These are phyloP conservation scores for Malassezia japonica DNA, from an alignment of 1,284 basidiomycete species.

Conservation along the genomic window DNA sequence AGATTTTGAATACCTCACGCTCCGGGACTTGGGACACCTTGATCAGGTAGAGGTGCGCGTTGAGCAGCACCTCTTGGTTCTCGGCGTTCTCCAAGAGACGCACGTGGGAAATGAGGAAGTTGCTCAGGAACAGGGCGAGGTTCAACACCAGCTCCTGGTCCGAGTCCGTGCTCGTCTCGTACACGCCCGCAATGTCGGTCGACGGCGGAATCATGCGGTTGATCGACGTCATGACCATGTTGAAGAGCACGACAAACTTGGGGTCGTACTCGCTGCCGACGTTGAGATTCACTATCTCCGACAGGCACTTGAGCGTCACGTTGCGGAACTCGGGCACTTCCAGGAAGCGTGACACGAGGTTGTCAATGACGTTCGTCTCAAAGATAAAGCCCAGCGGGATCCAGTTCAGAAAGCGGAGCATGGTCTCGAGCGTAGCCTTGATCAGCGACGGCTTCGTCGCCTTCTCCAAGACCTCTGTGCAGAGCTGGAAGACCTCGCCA, in stretches of 20 bases:
- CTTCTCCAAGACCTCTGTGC: constrained; percentile 79
- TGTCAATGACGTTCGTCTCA: constrained; percentile 94
- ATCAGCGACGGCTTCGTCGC: constrained; percentile 94
- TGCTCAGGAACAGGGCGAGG: constrained; percentile 88
- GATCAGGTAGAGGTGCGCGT: constrained; percentile 88
- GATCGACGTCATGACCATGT: constrained; percentile 53
- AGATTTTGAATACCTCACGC: constrained; percentile 98
- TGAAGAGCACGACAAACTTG: constrained; percentile 95
- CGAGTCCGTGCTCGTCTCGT: constrained; percentile 76
- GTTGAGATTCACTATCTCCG: constrained; percentile 75
- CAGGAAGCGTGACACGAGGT: constrained; percentile 80
- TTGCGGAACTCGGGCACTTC: constrained; percentile 96
- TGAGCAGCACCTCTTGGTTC: constrained; percentile 75
- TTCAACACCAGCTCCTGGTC: constrained; percentile 97
- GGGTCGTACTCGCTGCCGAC: constrained; percentile 97
- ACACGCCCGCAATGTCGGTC: constrained; percentile 74
- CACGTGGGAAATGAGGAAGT: constrained; percentile 77
- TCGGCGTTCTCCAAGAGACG: constrained; percentile 82
- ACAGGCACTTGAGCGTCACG: constrained; percentile 89
- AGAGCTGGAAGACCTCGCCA: constrained; percentile 47
- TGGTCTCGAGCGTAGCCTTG: constrained; percentile 87
- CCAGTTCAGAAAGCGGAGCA: constrained; percentile 96
- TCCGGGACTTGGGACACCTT: constrained; percentile 98
- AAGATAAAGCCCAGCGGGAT: constrained; percentile 98
- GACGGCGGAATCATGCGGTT: constrained; percentile 56